Conservation (phyloP, 2,329 filamentous ascomycete species). For the Neoascochyta sp. region DNA sequence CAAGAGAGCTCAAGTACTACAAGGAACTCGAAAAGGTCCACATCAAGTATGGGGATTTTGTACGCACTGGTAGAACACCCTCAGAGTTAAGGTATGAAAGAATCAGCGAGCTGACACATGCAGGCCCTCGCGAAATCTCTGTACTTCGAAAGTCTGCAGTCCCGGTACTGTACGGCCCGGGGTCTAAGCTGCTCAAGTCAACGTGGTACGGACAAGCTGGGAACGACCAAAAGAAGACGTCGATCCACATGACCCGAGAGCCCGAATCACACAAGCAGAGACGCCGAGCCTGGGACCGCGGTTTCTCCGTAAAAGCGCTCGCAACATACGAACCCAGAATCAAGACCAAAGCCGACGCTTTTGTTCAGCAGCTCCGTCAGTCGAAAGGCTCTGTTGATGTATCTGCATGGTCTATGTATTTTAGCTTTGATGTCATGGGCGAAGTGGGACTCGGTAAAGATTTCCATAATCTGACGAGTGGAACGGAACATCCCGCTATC, state of each 20-base stretch:
- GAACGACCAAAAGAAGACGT: slow-evolving; percentile 16
- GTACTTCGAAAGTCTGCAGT: slow-evolving; percentile 19
- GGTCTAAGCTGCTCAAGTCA: slow-evolving; percentile 22
- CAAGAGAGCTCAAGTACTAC: slow-evolving; percentile 27
- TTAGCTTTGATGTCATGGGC: slow-evolving; percentile 32
- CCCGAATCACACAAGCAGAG: slow-evolving; percentile 16
- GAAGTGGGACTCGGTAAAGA: slow-evolving; percentile 26
- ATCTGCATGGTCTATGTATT: slow-evolving; percentile 25
- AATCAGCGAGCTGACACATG: neutral
- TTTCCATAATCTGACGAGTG: slow-evolving; percentile 21
- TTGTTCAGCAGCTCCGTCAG: slow-evolving; percentile 13
- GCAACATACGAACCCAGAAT: slow-evolving; percentile 23
- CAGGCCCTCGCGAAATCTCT: slow-evolving; percentile 23
- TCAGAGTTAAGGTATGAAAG: too few relatives aligned
- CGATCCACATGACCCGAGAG: slow-evolving; percentile 24
- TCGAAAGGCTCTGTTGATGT: slow-evolving; percentile 18
- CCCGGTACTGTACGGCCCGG: slow-evolving; percentile 19
- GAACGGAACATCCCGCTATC: slow-evolving; percentile 31
- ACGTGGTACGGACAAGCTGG: slow-evolving; percentile 25
- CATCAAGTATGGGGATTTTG: slow-evolving; percentile 32
- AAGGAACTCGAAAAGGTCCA: slow-evolving; percentile 29
- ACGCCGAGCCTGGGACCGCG: slow-evolving; percentile 26
- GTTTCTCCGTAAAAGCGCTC: slow-evolving; percentile 27
- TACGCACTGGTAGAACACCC: slow-evolving; percentile 34
- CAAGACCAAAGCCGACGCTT: slow-evolving; percentile 20